These are phyloP conservation scores for Schizochytrium sp. DNA, from an alignment of 108 stramenopile species.

Conservation along the genomic window DNA sequence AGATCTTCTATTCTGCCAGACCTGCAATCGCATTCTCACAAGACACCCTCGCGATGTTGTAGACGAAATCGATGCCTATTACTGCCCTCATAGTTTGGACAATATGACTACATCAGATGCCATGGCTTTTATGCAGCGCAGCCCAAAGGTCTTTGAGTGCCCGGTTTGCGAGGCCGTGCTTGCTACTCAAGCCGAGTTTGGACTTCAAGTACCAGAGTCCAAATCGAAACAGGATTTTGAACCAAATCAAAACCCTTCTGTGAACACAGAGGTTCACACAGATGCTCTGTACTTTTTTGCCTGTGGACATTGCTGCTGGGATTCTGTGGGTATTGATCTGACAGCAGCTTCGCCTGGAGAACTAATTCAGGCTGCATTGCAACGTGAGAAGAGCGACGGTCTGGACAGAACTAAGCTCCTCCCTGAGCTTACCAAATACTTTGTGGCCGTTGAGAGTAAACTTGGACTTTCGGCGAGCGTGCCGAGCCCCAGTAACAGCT, in stretches of 20 bases:
- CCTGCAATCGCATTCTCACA: conserved; percentile 21
- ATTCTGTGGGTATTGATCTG: not conserved
- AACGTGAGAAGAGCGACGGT: not conserved
- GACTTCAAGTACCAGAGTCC: too few relatives aligned
- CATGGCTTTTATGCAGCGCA: not conserved
- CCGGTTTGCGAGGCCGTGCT: conserved; percentile 49
- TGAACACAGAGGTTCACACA: not conserved
- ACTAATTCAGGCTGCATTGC: conserved; percentile 1
- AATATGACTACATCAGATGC: conserved; percentile 58
- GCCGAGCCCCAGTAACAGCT: not conserved
- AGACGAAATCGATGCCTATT: conserved; percentile 49
- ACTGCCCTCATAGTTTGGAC: conserved; percentile 48
- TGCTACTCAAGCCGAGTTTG: too few relatives aligned
- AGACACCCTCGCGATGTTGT: conserved; percentile 40
- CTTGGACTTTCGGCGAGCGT: not conserved
- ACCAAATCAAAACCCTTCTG: too few relatives aligned
- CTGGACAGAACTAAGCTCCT: not conserved
- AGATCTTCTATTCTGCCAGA: conserved; percentile 44
- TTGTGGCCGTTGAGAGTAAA: not conserved
- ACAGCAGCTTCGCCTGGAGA: conserved; percentile 2
- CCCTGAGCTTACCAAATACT: conserved; percentile 18
- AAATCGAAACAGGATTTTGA: too few relatives aligned
- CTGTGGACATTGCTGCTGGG: conserved; percentile 48
- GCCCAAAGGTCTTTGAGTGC: conserved; percentile 5
- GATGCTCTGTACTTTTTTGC: not conserved